phyloP scores from a whole-genome alignment of 495 filamentous ascomycete species.

The Neurospora sp. region DNA sequence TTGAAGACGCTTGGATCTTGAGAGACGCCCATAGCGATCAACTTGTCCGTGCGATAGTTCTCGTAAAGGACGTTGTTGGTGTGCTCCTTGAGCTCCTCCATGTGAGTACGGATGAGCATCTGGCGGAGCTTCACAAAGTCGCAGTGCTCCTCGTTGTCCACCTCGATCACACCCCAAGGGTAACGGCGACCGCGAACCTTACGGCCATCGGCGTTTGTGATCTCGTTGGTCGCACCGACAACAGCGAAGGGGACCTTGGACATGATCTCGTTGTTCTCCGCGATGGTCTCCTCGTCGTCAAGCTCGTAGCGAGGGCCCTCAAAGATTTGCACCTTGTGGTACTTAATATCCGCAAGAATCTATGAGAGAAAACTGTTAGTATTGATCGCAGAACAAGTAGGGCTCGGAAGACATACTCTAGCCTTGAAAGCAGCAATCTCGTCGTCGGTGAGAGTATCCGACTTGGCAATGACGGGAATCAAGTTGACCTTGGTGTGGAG shows the following conservation, averaged over 20 bases:
- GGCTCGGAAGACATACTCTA: conserved; percentile 51
- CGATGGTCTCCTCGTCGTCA: conserved; percentile 98
- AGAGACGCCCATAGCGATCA: conserved; percentile 93
- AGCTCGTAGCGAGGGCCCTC: conserved; percentile 97
- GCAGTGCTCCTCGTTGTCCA: conserved; percentile 99
- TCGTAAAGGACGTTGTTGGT: conserved; percentile 98
- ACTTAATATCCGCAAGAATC: conserved; percentile 95
- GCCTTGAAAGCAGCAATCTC: conserved; percentile 91
- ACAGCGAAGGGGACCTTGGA: conserved; percentile 98
- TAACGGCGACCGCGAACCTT: conserved; percentile 93
- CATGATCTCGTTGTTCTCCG: conserved; percentile 99
- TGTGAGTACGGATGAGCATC: conserved; percentile 99
- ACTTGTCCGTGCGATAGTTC: conserved; percentile 99
- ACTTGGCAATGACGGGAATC: conserved; percentile 97
- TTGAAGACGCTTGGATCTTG: conserved; percentile 99
- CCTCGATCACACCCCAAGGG: conserved; percentile 97
- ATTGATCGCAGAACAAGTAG: not conserved
- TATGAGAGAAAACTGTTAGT: conserved; percentile 26
- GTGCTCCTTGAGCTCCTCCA: conserved; percentile 99
- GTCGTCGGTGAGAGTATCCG: conserved; percentile 95
- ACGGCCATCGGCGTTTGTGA: conserved; percentile 82
- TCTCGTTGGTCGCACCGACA: conserved; percentile 90
- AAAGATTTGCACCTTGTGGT: conserved; percentile 96
- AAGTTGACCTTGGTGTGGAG: conserved; percentile 99
- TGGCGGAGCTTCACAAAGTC: conserved; percentile 99